A percentile compares a stretch with the other conserved stretches of the same genome.
Conservation (phyloP, 1,139 yeast genomes). For the Trichomonascaceae sp. region DNA sequence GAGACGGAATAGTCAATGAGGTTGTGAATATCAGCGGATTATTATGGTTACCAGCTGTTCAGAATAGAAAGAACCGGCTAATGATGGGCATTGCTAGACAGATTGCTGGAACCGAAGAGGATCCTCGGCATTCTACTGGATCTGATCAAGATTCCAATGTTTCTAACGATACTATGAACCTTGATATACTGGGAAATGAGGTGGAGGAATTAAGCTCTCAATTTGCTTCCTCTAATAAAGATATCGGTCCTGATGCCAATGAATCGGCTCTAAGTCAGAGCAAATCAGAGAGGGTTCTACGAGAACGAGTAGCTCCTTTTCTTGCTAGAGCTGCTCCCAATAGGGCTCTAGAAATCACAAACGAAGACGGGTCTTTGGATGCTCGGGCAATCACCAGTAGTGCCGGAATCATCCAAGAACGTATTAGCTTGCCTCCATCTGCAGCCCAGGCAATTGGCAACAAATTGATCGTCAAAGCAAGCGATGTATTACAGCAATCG, state of each 20-base stretch:
- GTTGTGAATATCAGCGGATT: slow-evolving; percentile 69
- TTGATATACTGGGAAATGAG: slow-evolving; percentile 2
- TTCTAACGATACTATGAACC: not conserved
- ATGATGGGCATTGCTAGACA: slow-evolving; percentile 66
- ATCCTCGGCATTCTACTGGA: slow-evolving; percentile 37
- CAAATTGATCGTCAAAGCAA: slow-evolving; percentile 22
- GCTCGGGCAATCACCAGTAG: slow-evolving; percentile 24
- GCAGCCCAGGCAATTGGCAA: slow-evolving; percentile 17
- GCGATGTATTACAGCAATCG: slow-evolving; percentile 13
- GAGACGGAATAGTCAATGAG: slow-evolving; percentile 24
- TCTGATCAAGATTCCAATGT: slow-evolving; percentile 11
- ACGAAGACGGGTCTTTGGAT: slow-evolving; percentile 7
- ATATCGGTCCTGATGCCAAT: not conserved
- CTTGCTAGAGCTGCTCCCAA: slow-evolving; percentile 25
- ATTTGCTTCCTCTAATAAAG: not conserved
- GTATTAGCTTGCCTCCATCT: slow-evolving; percentile 25
- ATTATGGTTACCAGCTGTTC: slow-evolving; percentile 63
- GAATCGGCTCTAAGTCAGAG: not conserved
- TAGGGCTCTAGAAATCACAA: slow-evolving; percentile 15
- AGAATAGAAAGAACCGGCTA: slow-evolving; percentile 61
- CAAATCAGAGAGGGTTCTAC: slow-evolving; percentile 19
- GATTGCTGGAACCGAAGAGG: slow-evolving; percentile 41
- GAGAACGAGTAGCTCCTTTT: slow-evolving; percentile 24
- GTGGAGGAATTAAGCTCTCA: slow-evolving; percentile 3
- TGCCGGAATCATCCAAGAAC: slow-evolving; percentile 34